Evolutionary conservation across 345 rosid genomes (phyloP), one percentile per base, ranked within the genome.

Genomic region (Rubroshorea leprosula): DNA sequence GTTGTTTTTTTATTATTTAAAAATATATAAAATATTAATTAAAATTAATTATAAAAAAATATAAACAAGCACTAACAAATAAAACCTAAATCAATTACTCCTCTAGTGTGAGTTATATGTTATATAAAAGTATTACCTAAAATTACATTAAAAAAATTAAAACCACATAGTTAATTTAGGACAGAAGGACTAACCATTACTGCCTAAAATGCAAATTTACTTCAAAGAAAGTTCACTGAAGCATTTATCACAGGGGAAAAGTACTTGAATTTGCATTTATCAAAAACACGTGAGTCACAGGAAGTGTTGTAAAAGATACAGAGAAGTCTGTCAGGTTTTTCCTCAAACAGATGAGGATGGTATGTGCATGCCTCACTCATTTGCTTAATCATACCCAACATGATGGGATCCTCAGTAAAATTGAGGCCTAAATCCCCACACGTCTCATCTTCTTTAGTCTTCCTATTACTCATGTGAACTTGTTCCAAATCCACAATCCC

Each of bases 281-380:
- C 26, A 55, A 43, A 54, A 44, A 68, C 81, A 71, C 72, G 72
- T 51, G 76, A 71, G 65, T 44, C 57, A 56, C 67, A 64, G 12
- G 41, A 8, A 35, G 41, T 35, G 9, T 1, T 35, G 41, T 13
- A 35, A 10, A 35, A 13, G 12, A 10, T 8, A 1, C 41, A 2
- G 41, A 3, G 41, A 6, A 35, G 12, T 13, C 17, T n/a, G 56
- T 23, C 29, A 4, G 23, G n/a, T 7, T 15, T 13, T 51, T 21
- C 13, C 5, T 6, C 20, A 11, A 15, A 27, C 31, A 27, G 8
- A 35, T 35, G 41, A 35, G 12, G 5, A 35, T 35, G 41, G 31
- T 27, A 27, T 3, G 31, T 27, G 31, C n/a, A 27, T 27, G 31
- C 5, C 12, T 35, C 41, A 35, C 41, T 35, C 41, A 35, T 35